These are phyloP conservation scores for Trypanosoma brucei DNA, from an alignment of 208 protist genomes.

Conservation along the genomic window DNA sequence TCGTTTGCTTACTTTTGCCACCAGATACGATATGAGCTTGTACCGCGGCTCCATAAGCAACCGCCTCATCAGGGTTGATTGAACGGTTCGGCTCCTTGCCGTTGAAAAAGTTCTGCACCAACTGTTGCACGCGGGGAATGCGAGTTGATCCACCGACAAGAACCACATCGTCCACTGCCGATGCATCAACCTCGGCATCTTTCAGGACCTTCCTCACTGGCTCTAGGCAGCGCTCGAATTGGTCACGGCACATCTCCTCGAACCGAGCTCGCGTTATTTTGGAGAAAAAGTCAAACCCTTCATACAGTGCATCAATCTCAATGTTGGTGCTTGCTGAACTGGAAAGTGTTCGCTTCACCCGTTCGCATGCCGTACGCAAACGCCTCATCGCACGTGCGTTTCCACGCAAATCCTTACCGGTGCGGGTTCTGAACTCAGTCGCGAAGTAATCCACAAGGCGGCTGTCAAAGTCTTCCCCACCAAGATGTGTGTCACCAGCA, in stretches of 20 bases:
- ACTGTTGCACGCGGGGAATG: conserved; percentile 98
- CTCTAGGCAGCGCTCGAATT: conserved; percentile 84
- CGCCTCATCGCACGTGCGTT: conserved; percentile 77
- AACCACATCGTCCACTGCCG: conserved; percentile 91
- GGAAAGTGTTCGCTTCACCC: conserved; percentile 98
- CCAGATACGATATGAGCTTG: conserved; percentile 94
- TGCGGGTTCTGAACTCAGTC: conserved; percentile 92
- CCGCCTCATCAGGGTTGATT: conserved; percentile 93
- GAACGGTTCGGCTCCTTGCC: conserved; percentile 91
- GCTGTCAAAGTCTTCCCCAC: conserved; percentile 99
- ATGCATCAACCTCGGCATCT: conserved; percentile 87
- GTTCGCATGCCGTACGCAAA: conserved; percentile 85
- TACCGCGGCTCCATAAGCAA: conserved; percentile 94
- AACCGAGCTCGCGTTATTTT: conserved; percentile 98
- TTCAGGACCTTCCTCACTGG: conserved; percentile 83
- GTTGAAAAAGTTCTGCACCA: conserved; percentile 94
- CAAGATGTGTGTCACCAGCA: conserved; percentile 98
- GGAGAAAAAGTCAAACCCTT: conserved; percentile 97
- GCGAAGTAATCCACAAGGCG: conserved; percentile 96
- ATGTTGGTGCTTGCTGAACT: conserved; percentile 89
- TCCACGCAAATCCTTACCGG: conserved; percentile 66
- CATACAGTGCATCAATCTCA: conserved; percentile 97
- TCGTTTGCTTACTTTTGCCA: conserved; percentile 55
- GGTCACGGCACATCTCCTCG: conserved; percentile 94
- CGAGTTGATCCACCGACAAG: conserved; percentile 95